phyloP scores from a whole-genome alignment of 2,329 filamentous ascomycete genomes.

The Sarocladium strictum region DNA sequence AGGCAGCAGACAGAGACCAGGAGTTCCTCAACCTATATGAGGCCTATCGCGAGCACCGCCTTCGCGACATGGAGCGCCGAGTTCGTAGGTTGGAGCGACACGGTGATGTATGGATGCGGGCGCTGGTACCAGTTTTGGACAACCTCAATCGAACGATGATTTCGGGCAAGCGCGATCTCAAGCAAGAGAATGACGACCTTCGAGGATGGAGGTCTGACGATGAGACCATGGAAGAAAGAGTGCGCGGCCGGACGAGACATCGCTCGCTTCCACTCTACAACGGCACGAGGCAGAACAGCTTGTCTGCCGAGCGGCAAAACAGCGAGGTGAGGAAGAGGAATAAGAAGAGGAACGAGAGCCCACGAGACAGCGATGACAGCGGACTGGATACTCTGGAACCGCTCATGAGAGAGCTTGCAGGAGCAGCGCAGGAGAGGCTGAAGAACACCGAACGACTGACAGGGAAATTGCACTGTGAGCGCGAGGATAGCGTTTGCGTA shows the following conservation, averaged over 20 bases:
- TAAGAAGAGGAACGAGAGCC: conserved; percentile 18
- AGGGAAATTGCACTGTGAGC: conserved; percentile 19
- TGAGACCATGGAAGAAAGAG: conserved; percentile 1
- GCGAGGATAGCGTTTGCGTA: conserved; percentile 12
- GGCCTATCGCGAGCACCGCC: conserved; percentile 32
- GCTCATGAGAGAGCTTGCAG: conserved; percentile 37
- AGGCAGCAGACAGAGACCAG: conserved; percentile 20
- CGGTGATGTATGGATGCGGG: conserved; percentile 38
- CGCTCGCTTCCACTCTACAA: conserved; percentile 1
- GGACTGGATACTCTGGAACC: conserved; percentile 37
- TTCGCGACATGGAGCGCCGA: conserved; percentile 42
- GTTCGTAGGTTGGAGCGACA: conserved; percentile 40
- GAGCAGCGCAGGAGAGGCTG: conserved; percentile 20
- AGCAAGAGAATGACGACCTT: conserved; percentile 13
- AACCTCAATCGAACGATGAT: conserved; percentile 33
- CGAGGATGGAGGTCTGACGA: conserved; percentile 28
- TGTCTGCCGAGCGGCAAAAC: conserved; percentile 15
- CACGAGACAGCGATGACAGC: conserved; percentile 23
- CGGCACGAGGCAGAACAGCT: not conserved
- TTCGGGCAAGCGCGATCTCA: conserved; percentile 3
- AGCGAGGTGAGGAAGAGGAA: conserved; percentile 16
- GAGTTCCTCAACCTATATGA: conserved; percentile 34
- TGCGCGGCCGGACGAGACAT: conserved; percentile 10
- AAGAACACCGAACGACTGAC: conserved; percentile 16
- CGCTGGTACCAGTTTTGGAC: conserved; percentile 39